Evolutionary conservation across 1,284 basidiomycete genomes (phyloP), one percentile per base, ranked within the genome.

Genomic region (Trichosporon sp.): DNA sequence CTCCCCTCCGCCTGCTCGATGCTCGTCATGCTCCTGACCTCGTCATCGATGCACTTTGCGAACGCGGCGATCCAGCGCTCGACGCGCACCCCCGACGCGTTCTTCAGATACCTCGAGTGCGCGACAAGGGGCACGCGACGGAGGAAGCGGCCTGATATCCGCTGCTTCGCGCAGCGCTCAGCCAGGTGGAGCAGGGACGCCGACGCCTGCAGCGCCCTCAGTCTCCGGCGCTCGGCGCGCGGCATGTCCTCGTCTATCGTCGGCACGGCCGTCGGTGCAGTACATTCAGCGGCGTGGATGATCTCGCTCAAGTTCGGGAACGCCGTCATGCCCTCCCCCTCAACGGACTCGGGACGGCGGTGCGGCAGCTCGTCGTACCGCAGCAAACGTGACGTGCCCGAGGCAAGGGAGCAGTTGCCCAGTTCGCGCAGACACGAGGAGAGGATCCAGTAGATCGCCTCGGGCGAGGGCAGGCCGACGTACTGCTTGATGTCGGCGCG

Each of bases 401-500:
- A 46, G 0, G 98, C 87, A 56, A 99, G 89, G 0, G 90, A 89
- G 70, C 89, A 91, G 31, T 85, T 81, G 76, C 93, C 88, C 68
- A 99, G 89, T 81, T 98, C 96, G 14, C 85, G 81, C 12, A 98
- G 85, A 79, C 92, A 96, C 3, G 90, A 90, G 8, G 90, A 87
- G n/a, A 99, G 85, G 74, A 99, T 98, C 84, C 93, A 93, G 83
- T 98, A 98, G 67, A 98, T 89, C 0, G 96, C 96, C 76, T 95
- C 90, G 3, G 91, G 88, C 3, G 94, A 90, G 0, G 96, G 96
- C 5, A 94, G 87, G 71, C 95, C 95, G 46, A 98, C 89, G 79
- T 94, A 97, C 86, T 98, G 95, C 64, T 96, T 90, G 71, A 99
- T 94, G 79, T 99, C 97, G 11, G 96, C 97, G 63, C 97, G 91